phyloP scores from a whole-genome alignment of 148 eudicot species.

The Rhododendron ferrugineum region DNA sequence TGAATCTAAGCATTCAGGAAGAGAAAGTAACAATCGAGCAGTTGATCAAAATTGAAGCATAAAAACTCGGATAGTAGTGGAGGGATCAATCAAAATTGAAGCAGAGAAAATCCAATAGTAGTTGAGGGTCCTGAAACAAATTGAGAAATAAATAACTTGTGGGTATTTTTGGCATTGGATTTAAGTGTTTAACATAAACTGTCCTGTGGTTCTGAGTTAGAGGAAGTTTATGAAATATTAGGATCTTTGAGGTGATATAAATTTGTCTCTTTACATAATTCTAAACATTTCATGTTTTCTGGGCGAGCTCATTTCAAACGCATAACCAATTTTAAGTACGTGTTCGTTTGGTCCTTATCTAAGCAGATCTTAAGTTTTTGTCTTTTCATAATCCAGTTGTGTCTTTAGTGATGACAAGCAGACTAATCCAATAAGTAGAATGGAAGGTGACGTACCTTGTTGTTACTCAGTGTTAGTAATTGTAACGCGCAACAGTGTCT shows the following conservation, averaged over 20 bases:
- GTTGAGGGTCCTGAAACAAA: background rate
- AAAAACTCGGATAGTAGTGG: background rate
- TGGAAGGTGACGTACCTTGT: background rate
- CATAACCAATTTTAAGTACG: background rate
- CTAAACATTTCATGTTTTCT: background rate
- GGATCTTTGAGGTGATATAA: background rate
- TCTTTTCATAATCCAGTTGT: background rate
- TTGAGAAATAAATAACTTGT: background rate
- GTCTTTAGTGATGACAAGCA: background rate
- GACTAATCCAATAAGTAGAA: background rate
- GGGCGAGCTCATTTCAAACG: background rate
- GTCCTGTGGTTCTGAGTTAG: background rate
- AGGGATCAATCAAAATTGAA: background rate
- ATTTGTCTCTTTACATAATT: background rate
- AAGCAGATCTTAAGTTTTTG: background rate
- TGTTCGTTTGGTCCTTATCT: background rate
- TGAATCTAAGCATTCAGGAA: background rate
- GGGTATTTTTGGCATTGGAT: background rate
- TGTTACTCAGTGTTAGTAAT: background rate
- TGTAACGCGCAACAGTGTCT: background rate
- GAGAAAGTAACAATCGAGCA: background rate
- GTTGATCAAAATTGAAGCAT: background rate
- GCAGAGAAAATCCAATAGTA: background rate
- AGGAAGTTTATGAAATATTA: background rate
- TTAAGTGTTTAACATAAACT: background rate